Percentiles rank a stretch among this genome's conserved stretches.
Evolutionary conservation across 257 asterid species (phyloP).

Genomic region (Petunia axillaris): DNA sequence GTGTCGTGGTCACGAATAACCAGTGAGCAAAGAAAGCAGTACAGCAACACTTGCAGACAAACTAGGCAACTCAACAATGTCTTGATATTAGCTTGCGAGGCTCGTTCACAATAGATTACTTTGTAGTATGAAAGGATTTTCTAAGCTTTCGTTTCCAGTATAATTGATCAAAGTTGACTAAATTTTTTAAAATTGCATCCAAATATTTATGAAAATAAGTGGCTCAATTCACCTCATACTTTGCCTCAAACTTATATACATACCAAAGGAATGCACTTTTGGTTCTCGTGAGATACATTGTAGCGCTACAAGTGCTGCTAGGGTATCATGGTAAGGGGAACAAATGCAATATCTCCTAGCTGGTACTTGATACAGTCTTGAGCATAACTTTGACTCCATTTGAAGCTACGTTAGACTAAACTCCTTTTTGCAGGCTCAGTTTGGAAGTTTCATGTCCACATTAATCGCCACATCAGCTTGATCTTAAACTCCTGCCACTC

Average conservation of each 20-base stretch:
- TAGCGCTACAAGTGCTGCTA: background rate
- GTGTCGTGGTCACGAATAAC: background rate
- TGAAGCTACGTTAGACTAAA: background rate
- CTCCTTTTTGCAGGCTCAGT: background rate
- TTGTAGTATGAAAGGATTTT: background rate
- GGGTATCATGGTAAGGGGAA: background rate
- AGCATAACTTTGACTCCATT: constrained; percentile 6
- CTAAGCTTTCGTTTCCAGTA: background rate
- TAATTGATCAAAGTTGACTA: background rate
- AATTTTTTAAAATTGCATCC: background rate
- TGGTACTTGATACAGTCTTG: constrained; percentile 5
- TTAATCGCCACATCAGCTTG: background rate
- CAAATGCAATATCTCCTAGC: background rate
- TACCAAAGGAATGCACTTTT: background rate
- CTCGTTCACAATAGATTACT: background rate
- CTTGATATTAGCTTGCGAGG: background rate
- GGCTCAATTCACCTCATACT: background rate
- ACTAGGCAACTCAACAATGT: background rate
- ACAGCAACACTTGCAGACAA: background rate
- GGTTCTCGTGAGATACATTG: constrained; percentile 2
- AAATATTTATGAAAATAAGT: background rate
- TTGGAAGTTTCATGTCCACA: background rate
- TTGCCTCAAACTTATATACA: background rate
- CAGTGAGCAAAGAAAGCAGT: background rate
- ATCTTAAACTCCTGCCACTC: background rate